Evolutionary conservation across 805 yeast species (phyloP).

Genomic region (Lipomyces orientalis): DNA sequence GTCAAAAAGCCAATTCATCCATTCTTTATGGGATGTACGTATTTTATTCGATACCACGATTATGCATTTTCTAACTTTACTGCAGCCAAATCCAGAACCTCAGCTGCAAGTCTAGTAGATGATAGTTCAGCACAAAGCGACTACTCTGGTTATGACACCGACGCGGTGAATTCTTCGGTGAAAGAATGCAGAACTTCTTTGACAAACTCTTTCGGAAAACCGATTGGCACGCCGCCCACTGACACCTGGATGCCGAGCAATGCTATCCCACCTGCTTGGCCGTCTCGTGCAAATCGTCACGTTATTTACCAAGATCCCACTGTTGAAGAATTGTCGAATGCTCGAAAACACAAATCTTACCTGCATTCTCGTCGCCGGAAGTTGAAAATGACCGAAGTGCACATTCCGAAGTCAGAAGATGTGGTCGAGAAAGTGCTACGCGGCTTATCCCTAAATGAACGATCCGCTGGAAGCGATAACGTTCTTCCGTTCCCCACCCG

Average conservation of each 20-base stretch:
- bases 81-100: neutral
- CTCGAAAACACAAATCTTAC: neutral
- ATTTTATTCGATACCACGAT: neutral
- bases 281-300: slow-evolving; percentile 17
- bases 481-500: slow-evolving; percentile 17
- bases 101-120: neutral
- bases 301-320: slow-evolving; percentile 1
- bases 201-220: neutral
- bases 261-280: slow-evolving; percentile 14
- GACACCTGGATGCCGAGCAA: neutral
- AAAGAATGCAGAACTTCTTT: neutral
- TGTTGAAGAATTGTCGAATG: neutral
- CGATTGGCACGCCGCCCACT: neutral
- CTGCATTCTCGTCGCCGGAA: neutral
- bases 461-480: neutral
- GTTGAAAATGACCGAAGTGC: slow-evolving; percentile 1
- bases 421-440: neutral
- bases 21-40: neutral
- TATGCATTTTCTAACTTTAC: neutral
- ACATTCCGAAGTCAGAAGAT: slow-evolving; percentile 1
- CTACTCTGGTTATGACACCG: slow-evolving; percentile 8
- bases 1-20: neutral
- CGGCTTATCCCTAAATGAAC: neutral
- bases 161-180: neutral
- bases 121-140: neutral